Evolutionary conservation across 1,284 basidiomycete species (phyloP), one percentile per base, ranked within the genome.

Genomic region (Vanrija sp.): DNA sequence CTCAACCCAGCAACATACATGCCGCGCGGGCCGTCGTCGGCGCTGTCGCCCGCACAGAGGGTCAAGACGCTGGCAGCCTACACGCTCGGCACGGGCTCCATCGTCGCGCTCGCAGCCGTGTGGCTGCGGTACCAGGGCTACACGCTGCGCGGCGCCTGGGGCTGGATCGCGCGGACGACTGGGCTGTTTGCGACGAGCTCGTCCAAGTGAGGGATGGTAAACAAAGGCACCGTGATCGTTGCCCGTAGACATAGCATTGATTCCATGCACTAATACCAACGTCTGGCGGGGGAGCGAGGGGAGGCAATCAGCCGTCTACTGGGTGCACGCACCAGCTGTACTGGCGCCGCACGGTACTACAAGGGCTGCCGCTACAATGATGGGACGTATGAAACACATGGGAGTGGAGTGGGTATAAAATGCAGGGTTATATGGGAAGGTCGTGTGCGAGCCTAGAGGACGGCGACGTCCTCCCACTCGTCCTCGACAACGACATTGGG

Each of bases 81-180:
- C 42, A 66, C 65, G 3, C 46, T 71, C 10, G 65, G 65, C 6
- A 62, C 65, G 6, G 60, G 59, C 21, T 59, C 60, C 0, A 12
- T 71, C 4, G 56, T 66, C 6, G 69, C 65, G 9, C 51, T 70
- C 8, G 50, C 72, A 0, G 71, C 67, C 6, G 56, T 72, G 1
- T 73, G 65, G 65, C 72, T 75, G 73, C 55, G 72, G 46, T 75
- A 70, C 62, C 71, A 75, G 55, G 71, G 73, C 7, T 73, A 72
- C 53, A 71, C 70, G 5, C 52, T 72, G 1, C 49, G 66, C 21
- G 73, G 73, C 8, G 63, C 72, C 15, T 74, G 73, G 73, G 58
- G 62, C 10, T 74, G 72, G 71, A 52, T 74, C 43, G 65, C 64
- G 2, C 40, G 68, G 18, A 54, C 52, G 3, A 58, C 55, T 6